Base-by-base conservation (phyloP, 116 monocot species). In the Dioscorea cayenensis region DNA sequence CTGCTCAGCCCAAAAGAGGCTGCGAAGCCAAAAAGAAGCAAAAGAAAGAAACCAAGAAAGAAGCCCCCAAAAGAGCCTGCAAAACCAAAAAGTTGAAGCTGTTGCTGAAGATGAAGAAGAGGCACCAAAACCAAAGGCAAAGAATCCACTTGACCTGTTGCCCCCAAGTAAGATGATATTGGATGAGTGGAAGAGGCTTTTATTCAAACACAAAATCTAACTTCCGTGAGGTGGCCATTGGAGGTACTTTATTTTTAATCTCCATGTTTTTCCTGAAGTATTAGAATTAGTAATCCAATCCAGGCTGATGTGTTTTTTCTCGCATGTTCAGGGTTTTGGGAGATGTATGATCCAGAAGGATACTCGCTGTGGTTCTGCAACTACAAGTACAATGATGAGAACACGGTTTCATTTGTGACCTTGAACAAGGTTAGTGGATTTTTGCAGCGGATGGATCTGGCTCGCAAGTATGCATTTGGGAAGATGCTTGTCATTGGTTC, bases 121-220 rank as follows among this genome's bases (percentile, higher is more conserved):
- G 72, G 91, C 89, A 71, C 95, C 95, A 3, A 95, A 95, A 60
- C 92, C 91, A 0, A 95, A 91, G 55, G 64, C 89, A 1, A 95
- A 91, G 66, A 95, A 95, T 76, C 87, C 95, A 38, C 83, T 95
- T 29, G 95, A 95, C 51, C 71, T 91, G 51, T 64, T 95, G n/a
- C 92, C 95, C 20, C 95, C 92, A n/a, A 95, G 95, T 69, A 91
- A 86, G 76, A 95, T 91, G 95, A 78, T 95, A 32, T 73, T 95
- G 72, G 91, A 95, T 73, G 95, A 95, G 13, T 95, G 95, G 95
- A 95, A 95, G 77, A 91, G 91, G 85, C 76, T 95, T 95, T 10
- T 95, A 95, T 66, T 95, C 91, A 48, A 95, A 95, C 63, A 95
- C 95, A 7, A 91, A 95, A 69, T 86, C 91, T 36, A 89, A 95